Evolutionary conservation across 1,284 basidiomycete species (phyloP).

Genomic region (Microbotryum intermedium): DNA sequence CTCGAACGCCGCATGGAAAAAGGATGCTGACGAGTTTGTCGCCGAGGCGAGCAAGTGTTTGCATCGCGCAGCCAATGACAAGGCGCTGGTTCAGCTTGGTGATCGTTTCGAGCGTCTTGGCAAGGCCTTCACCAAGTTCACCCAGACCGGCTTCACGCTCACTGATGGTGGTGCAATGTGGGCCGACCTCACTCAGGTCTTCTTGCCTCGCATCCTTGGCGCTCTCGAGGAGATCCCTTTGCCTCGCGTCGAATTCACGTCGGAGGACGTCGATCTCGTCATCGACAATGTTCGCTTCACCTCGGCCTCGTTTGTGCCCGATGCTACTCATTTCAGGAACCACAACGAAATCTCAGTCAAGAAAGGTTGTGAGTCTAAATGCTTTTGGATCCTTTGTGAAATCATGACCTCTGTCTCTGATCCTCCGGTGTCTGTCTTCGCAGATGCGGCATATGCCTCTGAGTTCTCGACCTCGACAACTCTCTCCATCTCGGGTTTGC

Average conservation of each 20-base stretch:
- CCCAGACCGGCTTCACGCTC: conserved; percentile 17
- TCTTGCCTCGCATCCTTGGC: conserved; percentile 42
- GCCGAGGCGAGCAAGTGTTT: conserved; percentile 17
- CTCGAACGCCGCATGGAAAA: conserved; percentile 15
- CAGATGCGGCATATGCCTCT: conserved; percentile 17
- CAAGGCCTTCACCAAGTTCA: conserved; percentile 14
- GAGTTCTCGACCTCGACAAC: conserved; percentile 18
- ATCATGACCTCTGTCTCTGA: not conserved
- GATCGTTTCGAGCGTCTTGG: conserved; percentile 18
- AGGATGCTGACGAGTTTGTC: not conserved
- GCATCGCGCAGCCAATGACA: conserved; percentile 17
- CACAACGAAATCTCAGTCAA: conserved; percentile 40
- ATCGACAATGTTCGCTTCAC: conserved; percentile 36
- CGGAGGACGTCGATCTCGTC: conserved; percentile 28
- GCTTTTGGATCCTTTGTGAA: too few relatives aligned
- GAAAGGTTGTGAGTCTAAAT: too few relatives aligned
- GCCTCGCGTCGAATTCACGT: conserved; percentile 44
- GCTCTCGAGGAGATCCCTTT: conserved; percentile 44
- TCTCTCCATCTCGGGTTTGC: conserved; percentile 20
- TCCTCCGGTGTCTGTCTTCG: not conserved
- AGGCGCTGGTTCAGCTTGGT: conserved; percentile 12
- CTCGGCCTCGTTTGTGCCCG: conserved; percentile 44
- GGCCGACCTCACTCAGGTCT: conserved; percentile 42
- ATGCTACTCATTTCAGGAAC: conserved; percentile 42
- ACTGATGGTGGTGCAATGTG: conserved; percentile 18